Evolutionary conservation across 2,329 filamentous ascomycete species (phyloP).

Genomic region (Leptosphaerulina australis): DNA sequence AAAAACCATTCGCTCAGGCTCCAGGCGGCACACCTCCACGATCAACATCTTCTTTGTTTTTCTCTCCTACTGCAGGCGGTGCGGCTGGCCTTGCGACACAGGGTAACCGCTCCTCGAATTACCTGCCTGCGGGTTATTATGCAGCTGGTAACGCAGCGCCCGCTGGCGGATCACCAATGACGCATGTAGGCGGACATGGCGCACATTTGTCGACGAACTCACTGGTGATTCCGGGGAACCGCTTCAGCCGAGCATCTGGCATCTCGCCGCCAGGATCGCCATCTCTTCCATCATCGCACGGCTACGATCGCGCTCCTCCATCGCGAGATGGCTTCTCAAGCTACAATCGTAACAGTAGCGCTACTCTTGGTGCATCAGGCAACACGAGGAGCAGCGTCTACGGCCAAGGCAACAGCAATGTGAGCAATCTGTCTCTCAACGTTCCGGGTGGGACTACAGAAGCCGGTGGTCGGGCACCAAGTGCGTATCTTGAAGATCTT

Average conservation of each 20-base stretch:
- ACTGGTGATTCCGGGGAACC: slow-evolving; percentile 39
- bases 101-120: slow-evolving; percentile 72
- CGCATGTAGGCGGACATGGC: slow-evolving; percentile 51
- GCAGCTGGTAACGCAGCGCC: slow-evolving; percentile 66
- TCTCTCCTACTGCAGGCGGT: slow-evolving; percentile 82
- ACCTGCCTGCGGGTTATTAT: slow-evolving; percentile 91
- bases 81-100: slow-evolving; percentile 55
- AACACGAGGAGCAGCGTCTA: slow-evolving; percentile 41
- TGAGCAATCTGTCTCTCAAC: slow-evolving; percentile 70
- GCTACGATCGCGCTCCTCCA: slow-evolving; percentile 44
- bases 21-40: slow-evolving; percentile 37
- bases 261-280: slow-evolving; percentile 46
- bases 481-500: slow-evolving; percentile 87
- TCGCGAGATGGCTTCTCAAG: slow-evolving; percentile 41
- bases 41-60: slow-evolving; percentile 72
- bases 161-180: slow-evolving; percentile 45
- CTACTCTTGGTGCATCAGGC: slow-evolving; percentile 41
- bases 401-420: slow-evolving; percentile 52
- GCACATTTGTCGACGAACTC: slow-evolving; percentile 40
- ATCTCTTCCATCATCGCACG: slow-evolving; percentile 44
- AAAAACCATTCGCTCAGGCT: slow-evolving; percentile 39
- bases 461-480: slow-evolving; percentile 76
- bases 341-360: slow-evolving; percentile 48
- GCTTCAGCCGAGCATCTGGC: slow-evolving; percentile 42
- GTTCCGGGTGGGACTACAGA: slow-evolving; percentile 54